Evolutionary conservation across 73 alveolate species (phyloP).

Genomic region (Urostyla sp.): DNA sequence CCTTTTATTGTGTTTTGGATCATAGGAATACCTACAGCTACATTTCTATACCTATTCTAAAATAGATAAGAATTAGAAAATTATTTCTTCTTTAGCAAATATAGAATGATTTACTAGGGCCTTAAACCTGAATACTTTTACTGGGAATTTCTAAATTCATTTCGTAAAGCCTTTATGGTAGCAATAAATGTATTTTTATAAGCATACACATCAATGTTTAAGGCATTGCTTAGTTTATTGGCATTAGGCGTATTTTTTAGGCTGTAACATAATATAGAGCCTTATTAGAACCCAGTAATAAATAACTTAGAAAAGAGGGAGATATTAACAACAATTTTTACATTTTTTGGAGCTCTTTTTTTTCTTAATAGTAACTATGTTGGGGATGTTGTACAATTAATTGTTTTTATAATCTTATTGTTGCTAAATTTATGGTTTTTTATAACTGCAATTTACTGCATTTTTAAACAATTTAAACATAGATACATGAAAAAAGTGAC

Average conservation of each 20-base stretch:
- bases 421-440: too few species aligned
- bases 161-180: neutral
- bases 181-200: neutral
- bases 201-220: neutral
- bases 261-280: neutral
- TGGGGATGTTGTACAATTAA: too few species aligned
- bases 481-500: too few species aligned
- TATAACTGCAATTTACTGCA: too few species aligned
- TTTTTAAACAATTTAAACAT: too few species aligned
- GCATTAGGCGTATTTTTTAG: neutral
- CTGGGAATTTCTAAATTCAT: slow-evolving; percentile 15
- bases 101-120: slow-evolving; percentile 56
- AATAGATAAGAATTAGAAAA: neutral
- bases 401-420: too few species aligned
- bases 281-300: neutral
- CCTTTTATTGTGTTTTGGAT: slow-evolving; percentile 52
- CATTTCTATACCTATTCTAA: neutral
- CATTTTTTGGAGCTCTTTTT: slow-evolving; percentile 12
- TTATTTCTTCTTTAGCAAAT: neutral
- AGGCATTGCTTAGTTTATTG: neutral
- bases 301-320: slow-evolving; percentile 15
- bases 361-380: slow-evolving; percentile 17
- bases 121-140: slow-evolving; percentile 7
- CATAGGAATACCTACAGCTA: slow-evolving; percentile 13
- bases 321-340: neutral